Percentiles rank a stretch among this genome's conserved stretches.
Conservation (phyloP, 352 stramenopile species). For the Phytopythium litorale region DNA sequence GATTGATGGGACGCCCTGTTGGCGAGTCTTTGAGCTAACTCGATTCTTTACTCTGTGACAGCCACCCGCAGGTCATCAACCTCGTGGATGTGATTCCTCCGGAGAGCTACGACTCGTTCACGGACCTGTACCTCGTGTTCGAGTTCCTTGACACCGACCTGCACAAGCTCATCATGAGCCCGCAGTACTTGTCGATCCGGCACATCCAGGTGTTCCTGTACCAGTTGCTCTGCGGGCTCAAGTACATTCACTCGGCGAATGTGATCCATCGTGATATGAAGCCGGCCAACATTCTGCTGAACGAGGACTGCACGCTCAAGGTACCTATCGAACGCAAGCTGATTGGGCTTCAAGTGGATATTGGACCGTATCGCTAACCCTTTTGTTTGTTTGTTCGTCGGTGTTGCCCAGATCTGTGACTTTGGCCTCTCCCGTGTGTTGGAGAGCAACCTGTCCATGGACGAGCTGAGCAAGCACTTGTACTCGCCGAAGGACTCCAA, state of each 20-base stretch:
- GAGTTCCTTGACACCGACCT: conserved; percentile 94
- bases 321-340: conserved; percentile 13
- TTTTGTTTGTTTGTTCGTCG: background rate
- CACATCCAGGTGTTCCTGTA: conserved; percentile 98
- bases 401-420: conserved; percentile 59
- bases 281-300: conserved; percentile 86
- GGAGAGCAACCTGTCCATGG: conserved; percentile 71
- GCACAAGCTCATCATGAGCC: conserved; percentile 93
- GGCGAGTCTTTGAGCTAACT: background rate
- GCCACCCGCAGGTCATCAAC: conserved; percentile 79
- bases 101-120: conserved; percentile 81
- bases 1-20: background rate
- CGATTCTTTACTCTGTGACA: conserved; percentile 12
- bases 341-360: background rate
- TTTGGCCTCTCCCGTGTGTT: conserved; percentile 83
- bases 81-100: conserved; percentile 81
- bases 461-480: conserved; percentile 70
- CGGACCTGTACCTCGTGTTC: conserved; percentile 91
- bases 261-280: conserved; percentile 90
- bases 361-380: background rate
- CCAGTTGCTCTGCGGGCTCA: conserved; percentile 92
- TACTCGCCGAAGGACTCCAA: conserved; percentile 80
- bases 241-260: conserved; percentile 95
- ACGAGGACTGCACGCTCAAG: conserved; percentile 85
- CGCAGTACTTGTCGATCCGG: conserved; percentile 91